Conservation (phyloP, 2,329 filamentous ascomycete species). For the Mycosphaerella arachidis region DNA sequence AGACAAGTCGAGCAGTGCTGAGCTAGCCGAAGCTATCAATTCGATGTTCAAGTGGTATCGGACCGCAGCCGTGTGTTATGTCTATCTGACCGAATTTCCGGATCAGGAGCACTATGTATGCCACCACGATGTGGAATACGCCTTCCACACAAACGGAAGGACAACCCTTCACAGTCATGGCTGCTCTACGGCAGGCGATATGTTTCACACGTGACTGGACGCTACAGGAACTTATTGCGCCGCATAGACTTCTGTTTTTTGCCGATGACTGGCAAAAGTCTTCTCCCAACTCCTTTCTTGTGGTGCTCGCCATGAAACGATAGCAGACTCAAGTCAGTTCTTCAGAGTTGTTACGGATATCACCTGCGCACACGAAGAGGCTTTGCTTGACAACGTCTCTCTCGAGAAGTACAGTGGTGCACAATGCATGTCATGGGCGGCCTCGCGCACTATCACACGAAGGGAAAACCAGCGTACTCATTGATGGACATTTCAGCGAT, state of each 20-base stretch:
- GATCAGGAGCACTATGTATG: background rate
- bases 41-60: background rate
- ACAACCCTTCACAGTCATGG: background rate
- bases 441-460: background rate
- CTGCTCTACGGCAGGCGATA: background rate
- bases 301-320: background rate
- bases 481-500: background rate
- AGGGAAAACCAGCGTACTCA: background rate
- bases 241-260: background rate
- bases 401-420: background rate
- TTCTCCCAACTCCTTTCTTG: too few relatives aligned
- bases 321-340: background rate
- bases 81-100: background rate
- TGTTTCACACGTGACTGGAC: background rate
- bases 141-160: background rate
- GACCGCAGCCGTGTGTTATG: background rate
- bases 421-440: background rate
- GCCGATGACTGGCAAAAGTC: background rate
- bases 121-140: background rate
- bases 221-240: background rate
- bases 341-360: background rate
- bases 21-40: conserved; percentile 1
- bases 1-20: conserved; percentile 2
- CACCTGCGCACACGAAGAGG: background rate
- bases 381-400: background rate